A percentile compares a stretch with the other conserved stretches of the same genome.
phyloP scores from a whole-genome alignment of 2,329 filamentous ascomycete genomes.

The Sporothrix sp. region DNA sequence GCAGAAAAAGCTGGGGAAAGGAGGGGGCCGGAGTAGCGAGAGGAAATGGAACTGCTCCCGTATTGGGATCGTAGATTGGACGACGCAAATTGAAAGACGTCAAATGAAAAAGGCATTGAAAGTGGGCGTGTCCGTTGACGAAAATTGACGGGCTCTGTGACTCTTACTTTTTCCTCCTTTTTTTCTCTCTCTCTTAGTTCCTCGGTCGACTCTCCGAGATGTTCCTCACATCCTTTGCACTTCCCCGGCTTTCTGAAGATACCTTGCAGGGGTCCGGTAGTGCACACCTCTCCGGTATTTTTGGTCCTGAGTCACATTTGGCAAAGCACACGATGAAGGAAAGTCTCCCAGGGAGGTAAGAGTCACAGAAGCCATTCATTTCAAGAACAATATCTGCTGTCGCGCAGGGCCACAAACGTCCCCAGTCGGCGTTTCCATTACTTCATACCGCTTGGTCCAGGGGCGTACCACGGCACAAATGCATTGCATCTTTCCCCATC shows the following conservation, averaged over 20 bases:
- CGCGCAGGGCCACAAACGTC: too few relatives aligned
- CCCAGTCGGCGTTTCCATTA: slow-evolving; percentile 7
- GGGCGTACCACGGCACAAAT: neutral
- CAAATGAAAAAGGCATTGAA: neutral
- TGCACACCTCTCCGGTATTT: neutral
- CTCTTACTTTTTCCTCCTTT: neutral
- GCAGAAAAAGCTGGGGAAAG: neutral
- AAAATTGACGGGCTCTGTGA: neutral
- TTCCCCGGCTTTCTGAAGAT: neutral
- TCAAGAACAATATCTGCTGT: too few relatives aligned
- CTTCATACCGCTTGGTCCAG: slow-evolving; percentile 1
- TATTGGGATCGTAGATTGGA: neutral
- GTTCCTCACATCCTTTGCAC: neutral
- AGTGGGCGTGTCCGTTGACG: neutral
- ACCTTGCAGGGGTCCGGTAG: neutral
- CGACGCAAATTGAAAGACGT: neutral
- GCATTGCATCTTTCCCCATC: too few relatives aligned
- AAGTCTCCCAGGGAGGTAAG: too few relatives aligned
- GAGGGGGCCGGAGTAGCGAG: neutral
- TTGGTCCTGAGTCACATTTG: neutral
- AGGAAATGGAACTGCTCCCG: neutral
- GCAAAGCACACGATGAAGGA: too few relatives aligned
- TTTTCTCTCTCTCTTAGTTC: neutral
- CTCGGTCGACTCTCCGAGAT: neutral
- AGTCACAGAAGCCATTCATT: too few relatives aligned